Conservation (phyloP, 208 protist genomes). For the Trypanosoma boissoni region DNA sequence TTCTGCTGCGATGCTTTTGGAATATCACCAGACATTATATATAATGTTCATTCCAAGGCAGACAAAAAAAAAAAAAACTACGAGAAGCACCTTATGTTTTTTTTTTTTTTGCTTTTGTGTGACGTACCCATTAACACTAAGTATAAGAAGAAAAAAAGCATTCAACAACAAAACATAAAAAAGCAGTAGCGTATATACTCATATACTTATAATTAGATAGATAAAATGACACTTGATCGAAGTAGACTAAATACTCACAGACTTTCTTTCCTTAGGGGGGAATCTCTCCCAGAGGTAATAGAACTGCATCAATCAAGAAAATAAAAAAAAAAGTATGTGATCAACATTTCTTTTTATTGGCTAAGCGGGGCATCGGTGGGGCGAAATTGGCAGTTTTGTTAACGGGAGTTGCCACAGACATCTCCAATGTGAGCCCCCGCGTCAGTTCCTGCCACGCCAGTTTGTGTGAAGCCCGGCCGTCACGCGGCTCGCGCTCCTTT, state of each 20-base stretch:
- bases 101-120: not conserved
- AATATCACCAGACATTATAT: conserved; percentile 15
- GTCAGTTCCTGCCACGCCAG: conserved; percentile 16
- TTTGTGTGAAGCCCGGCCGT: not conserved
- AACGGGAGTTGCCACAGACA: conserved; percentile 21
- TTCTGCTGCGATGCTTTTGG: conserved; percentile 8
- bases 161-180: not conserved
- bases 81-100: not conserved
- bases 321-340: conserved; percentile 19
- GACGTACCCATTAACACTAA: not conserved
- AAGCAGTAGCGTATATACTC: no score
- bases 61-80: not conserved
- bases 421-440: conserved; percentile 13
- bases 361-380: conserved; percentile 6
- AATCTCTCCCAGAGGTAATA: no score
- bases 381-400: conserved; percentile 28
- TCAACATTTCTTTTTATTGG: conserved; percentile 5
- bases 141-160: not conserved
- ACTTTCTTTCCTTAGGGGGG: no score
- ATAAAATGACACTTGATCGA: no score
- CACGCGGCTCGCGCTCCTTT: not conserved
- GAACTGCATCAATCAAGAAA: not conserved
- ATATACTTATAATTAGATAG: no score
- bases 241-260: no score
- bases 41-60: not conserved